phyloP scores from a whole-genome alignment of 108 stramenopile species.

The Nitzschia sp. region DNA sequence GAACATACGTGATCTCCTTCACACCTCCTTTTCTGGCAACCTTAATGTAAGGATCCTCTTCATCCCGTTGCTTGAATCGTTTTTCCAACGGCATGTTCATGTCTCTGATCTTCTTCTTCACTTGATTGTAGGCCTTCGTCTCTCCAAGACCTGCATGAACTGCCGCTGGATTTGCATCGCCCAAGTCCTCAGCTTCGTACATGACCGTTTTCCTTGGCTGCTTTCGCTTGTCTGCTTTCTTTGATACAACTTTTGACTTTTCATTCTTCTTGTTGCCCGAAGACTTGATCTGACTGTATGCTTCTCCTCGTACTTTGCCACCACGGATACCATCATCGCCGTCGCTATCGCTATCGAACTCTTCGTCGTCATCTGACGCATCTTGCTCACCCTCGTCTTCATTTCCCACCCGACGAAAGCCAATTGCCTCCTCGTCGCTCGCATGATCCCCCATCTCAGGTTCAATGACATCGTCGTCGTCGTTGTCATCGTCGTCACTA shows the following conservation, averaged over 20 bases:
- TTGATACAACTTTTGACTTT: background rate
- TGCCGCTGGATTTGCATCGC: slow-evolving; percentile 40
- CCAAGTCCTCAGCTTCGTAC: slow-evolving; percentile 69
- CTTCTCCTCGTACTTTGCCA: slow-evolving; percentile 83
- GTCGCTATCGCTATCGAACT: slow-evolving; percentile 48
- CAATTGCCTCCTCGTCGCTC: slow-evolving; percentile 19
- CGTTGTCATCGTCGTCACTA: slow-evolving; percentile 74
- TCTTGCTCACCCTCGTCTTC: slow-evolving; percentile 33
- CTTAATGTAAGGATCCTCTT: slow-evolving; percentile 45
- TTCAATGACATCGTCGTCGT: slow-evolving; percentile 43
- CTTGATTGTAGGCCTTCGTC: slow-evolving; percentile 33
- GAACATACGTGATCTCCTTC: slow-evolving; percentile 76
- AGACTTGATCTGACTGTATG: slow-evolving; percentile 50
- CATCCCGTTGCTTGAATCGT: slow-evolving; percentile 56
- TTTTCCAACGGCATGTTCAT: slow-evolving; percentile 73
- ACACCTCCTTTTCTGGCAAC: slow-evolving; percentile 58
- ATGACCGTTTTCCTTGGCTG: slow-evolving; percentile 49
- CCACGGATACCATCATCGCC: slow-evolving; percentile 84
- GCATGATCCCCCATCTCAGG: slow-evolving; percentile 3
- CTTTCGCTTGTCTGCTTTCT: slow-evolving; percentile 32
- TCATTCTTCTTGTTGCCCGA: slow-evolving; percentile 32
- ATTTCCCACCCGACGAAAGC: slow-evolving; percentile 35
- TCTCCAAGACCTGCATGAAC: slow-evolving; percentile 62
- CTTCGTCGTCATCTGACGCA: slow-evolving; percentile 41
- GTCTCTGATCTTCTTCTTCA: slow-evolving; percentile 52